phyloP scores from a whole-genome alignment of 1,139 yeast genomes.

The Hansenula sp. region DNA sequence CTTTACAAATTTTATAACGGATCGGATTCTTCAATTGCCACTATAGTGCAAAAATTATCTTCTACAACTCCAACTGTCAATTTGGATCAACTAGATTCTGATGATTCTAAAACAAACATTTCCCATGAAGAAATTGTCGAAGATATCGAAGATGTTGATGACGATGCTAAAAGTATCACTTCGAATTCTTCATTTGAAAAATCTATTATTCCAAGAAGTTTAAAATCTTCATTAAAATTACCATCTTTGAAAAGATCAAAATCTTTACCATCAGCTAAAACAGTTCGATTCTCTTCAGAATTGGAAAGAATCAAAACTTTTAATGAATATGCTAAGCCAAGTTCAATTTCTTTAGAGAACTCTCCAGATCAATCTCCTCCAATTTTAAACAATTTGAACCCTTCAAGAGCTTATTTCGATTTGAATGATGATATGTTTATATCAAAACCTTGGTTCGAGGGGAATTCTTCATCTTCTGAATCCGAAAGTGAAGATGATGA shows the following conservation, averaged over 20 bases:
- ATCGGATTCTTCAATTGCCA: slow-evolving; percentile 21
- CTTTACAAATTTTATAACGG: slow-evolving; percentile 1
- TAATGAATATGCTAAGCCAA: slow-evolving; percentile 51
- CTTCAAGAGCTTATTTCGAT: slow-evolving; percentile 20
- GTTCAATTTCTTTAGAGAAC: slow-evolving; percentile 53
- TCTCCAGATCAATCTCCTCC: slow-evolving; percentile 42
- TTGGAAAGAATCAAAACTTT: slow-evolving; percentile 51
- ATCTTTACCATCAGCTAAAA: slow-evolving; percentile 55
- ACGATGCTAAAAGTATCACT: slow-evolving; percentile 2
- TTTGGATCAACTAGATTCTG: slow-evolving; percentile 5
- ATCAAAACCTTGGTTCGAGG: slow-evolving; percentile 1
- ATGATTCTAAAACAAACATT: not conserved
- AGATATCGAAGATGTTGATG: slow-evolving; percentile 6
- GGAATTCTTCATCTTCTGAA: slow-evolving; percentile 16
- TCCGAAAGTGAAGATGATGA: slow-evolving; percentile 19
- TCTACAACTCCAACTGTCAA: slow-evolving; percentile 19
- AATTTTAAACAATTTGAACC: not conserved
- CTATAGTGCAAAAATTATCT: slow-evolving; percentile 18
- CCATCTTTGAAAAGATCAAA: slow-evolving; percentile 37
- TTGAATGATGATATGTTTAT: slow-evolving; percentile 6
- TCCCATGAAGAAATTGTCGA: not conserved
- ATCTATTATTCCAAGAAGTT: slow-evolving; percentile 12
- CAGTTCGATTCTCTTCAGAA: slow-evolving; percentile 59
- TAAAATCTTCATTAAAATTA: slow-evolving; percentile 30
- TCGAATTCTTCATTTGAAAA: slow-evolving; percentile 6